These are phyloP conservation scores for Candida yuanshanica DNA, from an alignment of 805 yeast genomes.

Conservation along the genomic window DNA sequence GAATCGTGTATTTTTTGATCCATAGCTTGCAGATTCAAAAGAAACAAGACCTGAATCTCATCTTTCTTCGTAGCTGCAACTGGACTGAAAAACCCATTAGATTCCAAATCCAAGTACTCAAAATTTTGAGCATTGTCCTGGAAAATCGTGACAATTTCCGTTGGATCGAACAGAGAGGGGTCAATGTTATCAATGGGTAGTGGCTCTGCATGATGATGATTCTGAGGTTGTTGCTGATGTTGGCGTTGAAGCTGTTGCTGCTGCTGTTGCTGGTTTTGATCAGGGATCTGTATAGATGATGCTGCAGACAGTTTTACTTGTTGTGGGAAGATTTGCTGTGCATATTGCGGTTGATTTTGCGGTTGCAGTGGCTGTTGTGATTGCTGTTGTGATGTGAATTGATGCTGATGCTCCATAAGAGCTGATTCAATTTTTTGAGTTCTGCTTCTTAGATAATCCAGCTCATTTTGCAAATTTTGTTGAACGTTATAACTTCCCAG, in stretches of 20 bases:
- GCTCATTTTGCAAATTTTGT: slow-evolving; percentile 12
- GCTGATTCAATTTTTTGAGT: slow-evolving; percentile 9
- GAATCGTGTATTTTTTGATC: slow-evolving; percentile 1
- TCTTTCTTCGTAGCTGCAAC: slow-evolving; percentile 17
- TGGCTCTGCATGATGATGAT: neutral
- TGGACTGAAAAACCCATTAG: slow-evolving; percentile 19
- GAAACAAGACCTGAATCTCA: slow-evolving; percentile 9
- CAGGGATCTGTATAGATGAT: too few relatives aligned
- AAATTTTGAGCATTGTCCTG: slow-evolving; percentile 12
- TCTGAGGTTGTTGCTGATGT: neutral
- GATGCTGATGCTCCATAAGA: slow-evolving; percentile 2
- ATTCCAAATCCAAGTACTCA: slow-evolving; percentile 9
- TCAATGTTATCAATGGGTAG: slow-evolving; percentile 10
- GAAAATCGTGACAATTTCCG: slow-evolving; percentile 12
- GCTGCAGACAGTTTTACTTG: too few relatives aligned
- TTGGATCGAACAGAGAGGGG: slow-evolving; percentile 12
- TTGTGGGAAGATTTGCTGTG: neutral
- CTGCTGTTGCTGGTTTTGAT: neutral
- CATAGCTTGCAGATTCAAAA: slow-evolving; percentile 10
- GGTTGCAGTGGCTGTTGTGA: slow-evolving; percentile 1
- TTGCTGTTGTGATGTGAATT: slow-evolving; percentile 2
- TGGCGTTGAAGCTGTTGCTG: neutral
- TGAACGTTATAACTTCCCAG: slow-evolving; percentile 9
- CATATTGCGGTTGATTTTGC: neutral
- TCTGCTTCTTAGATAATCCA: slow-evolving; percentile 10